Evolutionary conservation across 306 rosid genomes (phyloP).

Genomic region (Vicia faba): DNA sequence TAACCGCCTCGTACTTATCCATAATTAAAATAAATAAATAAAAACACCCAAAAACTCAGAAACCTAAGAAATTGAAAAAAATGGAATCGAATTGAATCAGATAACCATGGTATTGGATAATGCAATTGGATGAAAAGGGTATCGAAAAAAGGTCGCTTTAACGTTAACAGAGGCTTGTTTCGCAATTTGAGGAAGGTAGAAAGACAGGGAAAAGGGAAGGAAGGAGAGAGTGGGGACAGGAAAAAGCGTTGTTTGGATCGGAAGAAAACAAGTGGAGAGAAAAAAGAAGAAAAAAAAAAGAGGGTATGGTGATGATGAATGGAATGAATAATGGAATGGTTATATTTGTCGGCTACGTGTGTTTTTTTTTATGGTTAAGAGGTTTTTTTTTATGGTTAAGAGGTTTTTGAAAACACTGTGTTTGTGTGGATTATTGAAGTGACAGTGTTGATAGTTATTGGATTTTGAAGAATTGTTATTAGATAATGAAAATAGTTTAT

Average conservation of each 20-base stretch:
- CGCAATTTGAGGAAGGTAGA: background rate
- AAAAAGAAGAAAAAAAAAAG: no score
- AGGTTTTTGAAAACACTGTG: background rate
- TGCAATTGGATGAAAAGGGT: conserved; percentile 24
- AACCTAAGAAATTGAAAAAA: background rate
- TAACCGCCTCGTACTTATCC: conserved; percentile 66
- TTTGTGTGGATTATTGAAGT: background rate
- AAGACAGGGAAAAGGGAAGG: background rate
- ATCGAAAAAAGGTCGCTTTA: conserved; percentile 25
- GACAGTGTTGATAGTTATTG: background rate
- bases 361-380: conserved; percentile 1
- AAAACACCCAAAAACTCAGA: background rate
- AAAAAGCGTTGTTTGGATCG: conserved; percentile 11
- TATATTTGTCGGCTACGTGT: conserved; percentile 19
- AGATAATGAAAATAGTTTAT: no score
- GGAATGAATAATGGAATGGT: conserved; percentile 35
- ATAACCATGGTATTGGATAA: conserved; percentile 14
- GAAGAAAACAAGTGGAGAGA: conserved; percentile 10
- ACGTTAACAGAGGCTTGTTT: background rate
- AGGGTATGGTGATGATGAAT: background rate
- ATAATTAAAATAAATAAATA: conserved; percentile 34
- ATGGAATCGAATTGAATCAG: conserved; percentile 26
- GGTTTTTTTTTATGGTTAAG: background rate
- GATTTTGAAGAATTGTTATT: background rate
- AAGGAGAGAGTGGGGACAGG: background rate